Evolutionary conservation across 2,329 filamentous ascomycete genomes (phyloP).

Genomic region (Fusarium sp.): DNA sequence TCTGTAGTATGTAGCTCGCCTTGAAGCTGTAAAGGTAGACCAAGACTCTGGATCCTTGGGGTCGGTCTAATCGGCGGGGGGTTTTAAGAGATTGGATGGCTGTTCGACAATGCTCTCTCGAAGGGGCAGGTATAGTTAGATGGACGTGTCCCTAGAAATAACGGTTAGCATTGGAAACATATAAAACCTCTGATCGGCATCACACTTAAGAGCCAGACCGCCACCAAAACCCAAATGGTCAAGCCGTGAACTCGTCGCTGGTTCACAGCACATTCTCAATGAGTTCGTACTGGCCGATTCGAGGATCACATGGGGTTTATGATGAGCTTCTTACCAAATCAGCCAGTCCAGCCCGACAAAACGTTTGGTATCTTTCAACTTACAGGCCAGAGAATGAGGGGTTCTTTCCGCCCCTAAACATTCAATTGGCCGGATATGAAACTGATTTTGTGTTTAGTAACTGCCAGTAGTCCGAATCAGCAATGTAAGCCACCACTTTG

Average conservation of each 20-base stretch:
- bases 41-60: not conserved
- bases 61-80: not conserved
- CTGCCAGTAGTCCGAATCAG: rapidly evolving
- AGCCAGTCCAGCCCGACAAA: not conserved
- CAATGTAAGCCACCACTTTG: not conserved
- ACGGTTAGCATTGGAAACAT: not conserved
- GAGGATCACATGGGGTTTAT: not conserved
- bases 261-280: not conserved
- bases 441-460: not conserved
- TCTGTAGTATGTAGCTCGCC: not conserved
- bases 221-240: not conserved
- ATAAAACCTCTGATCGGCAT: not conserved
- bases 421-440: not conserved
- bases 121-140: not conserved
- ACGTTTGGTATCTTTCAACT: not conserved
- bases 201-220: not conserved
- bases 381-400: not conserved
- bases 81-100: not conserved
- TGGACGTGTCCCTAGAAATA: not conserved
- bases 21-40: not conserved
- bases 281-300: not conserved
- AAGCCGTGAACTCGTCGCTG: not conserved
- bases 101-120: not conserved
- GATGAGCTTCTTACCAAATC: not conserved
- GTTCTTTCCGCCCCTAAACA: not conserved